These are phyloP conservation scores for Saccharomyces kudriavzevii DNA, from an alignment of 805 yeast species.

Conservation along the genomic window DNA sequence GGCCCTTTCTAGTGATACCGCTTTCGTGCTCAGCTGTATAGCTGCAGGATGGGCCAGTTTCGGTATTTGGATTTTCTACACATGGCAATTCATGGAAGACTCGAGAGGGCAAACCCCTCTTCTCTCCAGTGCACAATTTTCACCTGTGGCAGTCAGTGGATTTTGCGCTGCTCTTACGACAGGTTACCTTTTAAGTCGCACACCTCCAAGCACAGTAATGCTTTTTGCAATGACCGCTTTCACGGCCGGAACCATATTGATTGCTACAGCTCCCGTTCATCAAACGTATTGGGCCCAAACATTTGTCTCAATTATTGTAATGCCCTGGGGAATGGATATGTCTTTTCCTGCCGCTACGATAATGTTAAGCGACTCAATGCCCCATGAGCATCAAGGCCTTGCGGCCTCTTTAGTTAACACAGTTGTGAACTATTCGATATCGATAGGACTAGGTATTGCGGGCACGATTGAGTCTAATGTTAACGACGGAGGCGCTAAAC, in stretches of 20 bases:
- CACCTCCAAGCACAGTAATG: conserved; percentile 40
- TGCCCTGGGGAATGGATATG: conserved; percentile 61
- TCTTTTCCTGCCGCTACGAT: conserved; percentile 62
- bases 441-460: conserved; percentile 54
- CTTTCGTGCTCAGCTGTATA: conserved; percentile 40
- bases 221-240: conserved; percentile 41
- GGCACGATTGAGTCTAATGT: conserved; percentile 31
- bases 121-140: conserved; percentile 34
- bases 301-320: conserved; percentile 43
- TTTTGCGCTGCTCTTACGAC: conserved; percentile 42
- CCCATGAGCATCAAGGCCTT: conserved; percentile 53
- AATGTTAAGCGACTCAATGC: conserved; percentile 45
- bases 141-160: conserved; percentile 42
- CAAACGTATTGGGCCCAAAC: conserved; percentile 50
- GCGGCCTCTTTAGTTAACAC: conserved; percentile 60
- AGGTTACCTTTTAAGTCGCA: conserved; percentile 34
- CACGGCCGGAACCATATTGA: conserved; percentile 38
- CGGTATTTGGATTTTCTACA: conserved; percentile 56
- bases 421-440: conserved; percentile 54
- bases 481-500: background rate
- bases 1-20: conserved; percentile 36
- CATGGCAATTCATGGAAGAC: conserved; percentile 38
- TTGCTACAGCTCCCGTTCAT: conserved; percentile 43
- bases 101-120: conserved; percentile 39
- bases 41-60: conserved; percentile 60